Percentiles rank a stretch among this genome's conserved stretches.
Conservation (phyloP, 768 basidiomycete genomes). For the Amanita inopinata region DNA sequence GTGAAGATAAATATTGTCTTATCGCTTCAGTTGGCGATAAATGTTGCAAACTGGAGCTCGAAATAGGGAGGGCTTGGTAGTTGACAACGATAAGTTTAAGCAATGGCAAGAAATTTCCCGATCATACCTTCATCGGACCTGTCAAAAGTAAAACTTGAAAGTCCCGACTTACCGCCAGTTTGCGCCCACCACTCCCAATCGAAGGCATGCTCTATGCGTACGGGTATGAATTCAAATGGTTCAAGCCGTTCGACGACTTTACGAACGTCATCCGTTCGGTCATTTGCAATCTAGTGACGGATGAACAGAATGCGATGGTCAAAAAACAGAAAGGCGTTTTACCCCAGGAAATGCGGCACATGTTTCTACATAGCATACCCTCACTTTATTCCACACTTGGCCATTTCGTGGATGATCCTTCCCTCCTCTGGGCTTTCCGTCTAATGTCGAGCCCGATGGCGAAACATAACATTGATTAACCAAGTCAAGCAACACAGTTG, state of each 20-base stretch:
- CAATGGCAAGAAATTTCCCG: not conserved
- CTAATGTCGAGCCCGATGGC: slow-evolving; percentile 11
- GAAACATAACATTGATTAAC: slow-evolving; percentile 51
- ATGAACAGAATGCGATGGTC: slow-evolving; percentile 11
- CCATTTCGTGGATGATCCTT: slow-evolving; percentile 56
- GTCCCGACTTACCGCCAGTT: slow-evolving; percentile 24
- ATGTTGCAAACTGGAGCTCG: slow-evolving; percentile 16
- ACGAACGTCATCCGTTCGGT: slow-evolving; percentile 44
- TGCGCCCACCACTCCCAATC: slow-evolving; percentile 55
- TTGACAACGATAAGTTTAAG: slow-evolving; percentile 2
- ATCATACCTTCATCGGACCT: slow-evolving; percentile 43
- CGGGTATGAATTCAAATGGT: slow-evolving; percentile 46
- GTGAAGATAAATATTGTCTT: slow-evolving; percentile 46
- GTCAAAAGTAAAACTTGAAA: slow-evolving; percentile 31
- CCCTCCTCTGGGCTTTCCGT: slow-evolving; percentile 37
- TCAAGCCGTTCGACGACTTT: slow-evolving; percentile 31
- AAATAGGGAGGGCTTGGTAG: slow-evolving; percentile 22
- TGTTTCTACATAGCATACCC: slow-evolving; percentile 63
- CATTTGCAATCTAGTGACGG: slow-evolving; percentile 32
- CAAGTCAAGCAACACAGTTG: slow-evolving; percentile 63
- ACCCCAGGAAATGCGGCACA: slow-evolving; percentile 54
- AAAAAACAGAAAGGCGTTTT: slow-evolving; percentile 21
- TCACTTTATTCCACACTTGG: slow-evolving; percentile 51
- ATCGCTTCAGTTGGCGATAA: slow-evolving; percentile 19
- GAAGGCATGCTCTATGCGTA: slow-evolving; percentile 71